Evolutionary conservation across 2,329 filamentous ascomycete genomes (phyloP), one percentile per base, ranked within the genome.

Genomic region (Mariannaea elegans): DNA sequence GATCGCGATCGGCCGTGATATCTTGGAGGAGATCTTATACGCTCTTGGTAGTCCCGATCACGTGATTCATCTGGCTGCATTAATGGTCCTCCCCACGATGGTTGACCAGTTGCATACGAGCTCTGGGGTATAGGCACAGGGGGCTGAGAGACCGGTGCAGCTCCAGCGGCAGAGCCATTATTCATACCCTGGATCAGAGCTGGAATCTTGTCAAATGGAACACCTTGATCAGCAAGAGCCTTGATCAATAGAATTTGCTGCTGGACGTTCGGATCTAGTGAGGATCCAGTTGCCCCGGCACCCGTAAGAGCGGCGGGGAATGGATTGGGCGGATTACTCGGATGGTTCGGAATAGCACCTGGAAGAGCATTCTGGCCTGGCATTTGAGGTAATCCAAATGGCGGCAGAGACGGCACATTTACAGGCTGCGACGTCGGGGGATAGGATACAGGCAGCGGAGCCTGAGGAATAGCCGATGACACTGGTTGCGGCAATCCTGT

Each of bases 121-220:
- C 75, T 75, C 64, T 83, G 81, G 49, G 76, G 75, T 52, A 77
- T 76, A 45, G 76, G 74, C 45, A 76, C 67, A 71, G 78, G 77
- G 64, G 78, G 76, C 38, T 77, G 76, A 61, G 74, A 65, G 38
- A 72, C 67, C 42, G 76, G 71, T 47, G 73, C 74, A 54, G 75
- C 64, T 36, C 73, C 65, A 27, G 72, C 63, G 39, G 70, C 63
- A 39, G 70, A 68, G 59, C 70, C 74, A 52, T 72, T 75, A 65
- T 73, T 80, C 71, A 88, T 79, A 65, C 80, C 80, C 63, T 85
- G 81, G 68, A 90, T 81, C 59, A 86, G 76, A 50, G 78, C 77
- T 8, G 83, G 87, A 77, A 92, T 93, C 76, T 94, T 90, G 62
- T 95, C 92, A 75, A 91, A 83, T 3, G 91, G 85, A 23, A 95